These are phyloP conservation scores for Hypoxylon intermedium DNA, from an alignment of 495 filamentous ascomycete genomes.

Conservation along the genomic window DNA sequence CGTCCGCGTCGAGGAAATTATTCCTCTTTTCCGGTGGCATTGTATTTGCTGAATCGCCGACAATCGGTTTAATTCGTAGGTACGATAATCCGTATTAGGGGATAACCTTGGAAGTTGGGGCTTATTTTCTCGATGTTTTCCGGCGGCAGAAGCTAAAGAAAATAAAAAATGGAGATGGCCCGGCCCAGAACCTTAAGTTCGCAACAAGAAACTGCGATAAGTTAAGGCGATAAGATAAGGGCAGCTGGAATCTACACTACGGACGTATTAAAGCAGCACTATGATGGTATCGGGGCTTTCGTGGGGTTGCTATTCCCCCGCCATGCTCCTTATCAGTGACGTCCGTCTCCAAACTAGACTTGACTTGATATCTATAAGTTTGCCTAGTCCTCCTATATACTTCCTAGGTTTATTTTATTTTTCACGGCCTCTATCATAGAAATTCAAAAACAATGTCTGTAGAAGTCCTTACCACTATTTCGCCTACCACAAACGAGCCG, in stretches of 20 bases:
- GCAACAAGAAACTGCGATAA: conserved; percentile 2
- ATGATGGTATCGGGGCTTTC: conserved; percentile 6
- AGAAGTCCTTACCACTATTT: conserved; percentile 87
- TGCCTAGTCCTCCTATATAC: no score
- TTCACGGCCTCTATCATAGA: background rate
- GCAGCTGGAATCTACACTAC: background rate
- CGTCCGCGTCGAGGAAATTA: conserved; percentile 73
- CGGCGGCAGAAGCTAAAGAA: conserved; percentile 7
- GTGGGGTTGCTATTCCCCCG: conserved; percentile 36
- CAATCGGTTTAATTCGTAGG: no score
- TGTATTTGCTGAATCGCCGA: background rate
- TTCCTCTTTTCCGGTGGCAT: conserved; percentile 78
- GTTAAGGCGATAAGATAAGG: conserved; percentile 19
- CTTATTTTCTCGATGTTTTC: background rate
- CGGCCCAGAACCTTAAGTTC: conserved; percentile 2
- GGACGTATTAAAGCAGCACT: no score
- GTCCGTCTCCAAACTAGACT: no score
- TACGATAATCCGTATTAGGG: no score
- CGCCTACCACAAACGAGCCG: conserved; percentile 80
- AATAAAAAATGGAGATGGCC: conserved; percentile 20
- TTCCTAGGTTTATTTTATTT: background rate
- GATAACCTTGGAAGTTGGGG: no score
- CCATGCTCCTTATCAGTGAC: conserved; percentile 26
- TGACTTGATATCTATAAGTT: no score
- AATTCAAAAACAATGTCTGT: conserved; percentile 72